Base-by-base conservation (phyloP, 352 stramenopile species). In the Globisporangium polare region DNA sequence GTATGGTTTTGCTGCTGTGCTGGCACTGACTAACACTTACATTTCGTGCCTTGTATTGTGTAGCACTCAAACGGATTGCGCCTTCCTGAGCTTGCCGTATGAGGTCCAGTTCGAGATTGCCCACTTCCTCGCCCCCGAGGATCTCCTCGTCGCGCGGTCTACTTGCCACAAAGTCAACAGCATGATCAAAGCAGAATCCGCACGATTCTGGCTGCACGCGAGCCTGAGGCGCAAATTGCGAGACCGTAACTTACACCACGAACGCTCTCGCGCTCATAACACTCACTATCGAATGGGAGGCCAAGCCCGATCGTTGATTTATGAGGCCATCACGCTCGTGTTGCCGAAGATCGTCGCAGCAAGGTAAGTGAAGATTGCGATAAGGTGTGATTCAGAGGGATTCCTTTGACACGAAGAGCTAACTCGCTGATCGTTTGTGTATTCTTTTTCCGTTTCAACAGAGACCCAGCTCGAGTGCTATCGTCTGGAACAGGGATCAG, bases 141-240 rank as follows among this genome's bases (percentile, higher is more conserved):
- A 95, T 55, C 68, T 95, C 9, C 53, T 95, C 39, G 75, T 91
- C 6, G 76, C 77, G 2, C 79, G 86, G 27, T 74, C 79, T 15
- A 91, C 83, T 3, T 94, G 85, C 58, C 80, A 90, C 66, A 89
- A 86, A 54, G 71, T 95, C 12, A 93, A 95, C 65, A 83, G 79
- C 56, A 78, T 95, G 73, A 73, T 95, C 41, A 86, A 82, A 57
- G 86, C 86, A 5, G 86, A 95, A 53, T 92, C 86, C 15, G 79
- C 82, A 47, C 78, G 86, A 5, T 95, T 91, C 70, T 95, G 86
- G 86, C 64, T 92, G 46, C 86, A 94, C 46, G 73, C 84, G 58
- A 91, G 82, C 51, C 73, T 95, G 59, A 77, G 81, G 56, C 82
- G 83, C 50, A 90, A 80, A 61, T 75, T 80, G 65, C 77, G 77